These are phyloP conservation scores for Monosporozyma aquatica DNA, from an alignment of 805 yeast genomes.

Conservation along the genomic window DNA sequence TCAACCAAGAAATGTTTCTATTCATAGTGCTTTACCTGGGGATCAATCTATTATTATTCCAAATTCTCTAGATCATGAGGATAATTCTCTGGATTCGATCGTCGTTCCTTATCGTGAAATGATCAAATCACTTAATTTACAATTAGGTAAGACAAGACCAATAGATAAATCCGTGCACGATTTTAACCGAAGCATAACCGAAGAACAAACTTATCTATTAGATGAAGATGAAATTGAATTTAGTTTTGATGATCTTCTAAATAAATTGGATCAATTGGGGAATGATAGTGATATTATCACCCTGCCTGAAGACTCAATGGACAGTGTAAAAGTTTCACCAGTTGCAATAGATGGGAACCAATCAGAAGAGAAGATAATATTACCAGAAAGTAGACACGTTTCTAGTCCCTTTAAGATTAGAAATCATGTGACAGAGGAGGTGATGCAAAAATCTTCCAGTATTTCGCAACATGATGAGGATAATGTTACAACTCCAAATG, in stretches of 20 bases:
- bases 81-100: not conserved
- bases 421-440: not conserved
- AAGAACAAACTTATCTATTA: too few species aligned
- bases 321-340: too few species aligned
- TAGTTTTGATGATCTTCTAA: not conserved
- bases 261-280: not conserved
- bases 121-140: not conserved
- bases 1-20: slow-evolving; percentile 3
- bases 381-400: not conserved
- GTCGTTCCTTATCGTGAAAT: not conserved
- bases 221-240: not conserved
- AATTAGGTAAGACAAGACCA: not conserved
- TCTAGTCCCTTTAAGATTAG: not conserved
- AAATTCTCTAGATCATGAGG: not conserved
- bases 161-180: too few species aligned
- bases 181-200: too few species aligned
- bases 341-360: too few species aligned
- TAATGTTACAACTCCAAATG: not conserved
- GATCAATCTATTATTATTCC: not conserved
- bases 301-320: too few species aligned
- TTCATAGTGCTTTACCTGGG: not conserved
- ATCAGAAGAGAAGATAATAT: too few species aligned
- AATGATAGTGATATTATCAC: too few species aligned
- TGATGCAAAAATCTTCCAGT: not conserved
- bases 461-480: not conserved